A percentile compares a stretch with the other conserved stretches of the same genome.
Evolutionary conservation across 208 protist species (phyloP).

Genomic region (Acanthamoeba sp.): DNA sequence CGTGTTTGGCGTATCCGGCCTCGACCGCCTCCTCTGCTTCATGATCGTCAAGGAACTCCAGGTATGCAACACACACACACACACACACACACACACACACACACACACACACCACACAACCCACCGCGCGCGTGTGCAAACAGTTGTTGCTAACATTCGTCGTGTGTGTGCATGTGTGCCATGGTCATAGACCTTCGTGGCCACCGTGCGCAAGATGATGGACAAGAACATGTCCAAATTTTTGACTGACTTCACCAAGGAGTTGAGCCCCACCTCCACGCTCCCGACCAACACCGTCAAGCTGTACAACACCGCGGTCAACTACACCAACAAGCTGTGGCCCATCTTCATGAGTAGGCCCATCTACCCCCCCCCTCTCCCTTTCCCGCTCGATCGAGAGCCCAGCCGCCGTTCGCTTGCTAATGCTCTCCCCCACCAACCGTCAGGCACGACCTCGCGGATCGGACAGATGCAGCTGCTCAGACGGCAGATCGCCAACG

Average conservation of each 20-base stretch:
- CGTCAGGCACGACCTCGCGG: slow-evolving; percentile 35
- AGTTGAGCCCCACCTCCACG: slow-evolving; percentile 73
- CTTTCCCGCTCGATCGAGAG: not conserved
- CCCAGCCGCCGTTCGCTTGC: no score
- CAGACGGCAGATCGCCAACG: slow-evolving; percentile 93
- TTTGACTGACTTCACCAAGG: slow-evolving; percentile 65
- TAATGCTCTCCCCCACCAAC: not conserved
- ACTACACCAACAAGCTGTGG: slow-evolving; percentile 81
- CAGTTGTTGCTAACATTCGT: not conserved
- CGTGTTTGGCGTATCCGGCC: slow-evolving; percentile 85
- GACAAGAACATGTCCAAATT: slow-evolving; percentile 69
- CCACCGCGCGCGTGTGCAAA: not conserved
- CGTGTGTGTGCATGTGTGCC: no score
- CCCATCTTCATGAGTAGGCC: slow-evolving; percentile 79
- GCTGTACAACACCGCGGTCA: slow-evolving; percentile 83
- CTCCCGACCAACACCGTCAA: slow-evolving; percentile 76
- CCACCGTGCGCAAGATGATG: slow-evolving; percentile 26
- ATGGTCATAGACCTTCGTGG: slow-evolving; percentile 22
- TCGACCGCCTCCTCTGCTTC: slow-evolving; percentile 94
- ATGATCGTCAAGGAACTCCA: slow-evolving; percentile 95
- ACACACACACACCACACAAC: not conserved
- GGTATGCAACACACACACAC: slow-evolving; percentile 58
- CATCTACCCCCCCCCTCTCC: not conserved
- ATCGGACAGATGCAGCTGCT: slow-evolving; percentile 92
- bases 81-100: not conserved